Base-by-base conservation (phyloP, 768 basidiomycete genomes). In the Termitomyces sp. region DNA sequence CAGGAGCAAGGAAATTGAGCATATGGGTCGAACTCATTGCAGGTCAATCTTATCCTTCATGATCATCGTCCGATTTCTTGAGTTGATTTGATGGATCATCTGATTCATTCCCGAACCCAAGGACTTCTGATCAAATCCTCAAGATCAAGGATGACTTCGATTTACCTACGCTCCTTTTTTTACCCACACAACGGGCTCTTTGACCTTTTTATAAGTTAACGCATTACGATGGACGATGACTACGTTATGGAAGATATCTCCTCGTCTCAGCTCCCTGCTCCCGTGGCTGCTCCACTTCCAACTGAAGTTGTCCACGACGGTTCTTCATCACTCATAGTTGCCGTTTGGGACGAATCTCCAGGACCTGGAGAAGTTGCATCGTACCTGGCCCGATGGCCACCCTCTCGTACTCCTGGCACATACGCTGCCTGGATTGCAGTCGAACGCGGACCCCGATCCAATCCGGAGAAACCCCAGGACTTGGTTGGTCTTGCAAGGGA, bases 321-420 rank as follows among this genome's bases (percentile, higher is more conserved):
- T 7, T 35, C 42, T 35, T 49, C 62, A 1, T 21, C 59, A 8
- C 46, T 64, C 10, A 60, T 64, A n/a, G 61, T 62, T 35, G 52
- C 57, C 9, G 26, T 64, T 54, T 68, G 65, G 65, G 62, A 66
- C 24, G 59, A 64, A 49, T 65, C 55, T 30, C 66, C 67, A 5
- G 66, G 61, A 10, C 51, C 61, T 8, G 55, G 58, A 4, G 62
- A 62, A 28, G 48, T 73, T 9, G 52, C 68, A 19, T 54, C 65
- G 5, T 74, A 71, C 45, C 51, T 70, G 7, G 51, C 64, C 2
- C 68, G 72, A 21, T 76, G 73, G 72, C 71, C 72, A 28, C 74
- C 74, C 1, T 74, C 71, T 48, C 65, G 65, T 15, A 74, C 70
- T 2, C 69, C 70, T 26, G 30, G 53, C 5, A 51, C 58, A 9